Conservation (phyloP, 164 flowering plant species). For the Cinnamomum micranthum region DNA sequence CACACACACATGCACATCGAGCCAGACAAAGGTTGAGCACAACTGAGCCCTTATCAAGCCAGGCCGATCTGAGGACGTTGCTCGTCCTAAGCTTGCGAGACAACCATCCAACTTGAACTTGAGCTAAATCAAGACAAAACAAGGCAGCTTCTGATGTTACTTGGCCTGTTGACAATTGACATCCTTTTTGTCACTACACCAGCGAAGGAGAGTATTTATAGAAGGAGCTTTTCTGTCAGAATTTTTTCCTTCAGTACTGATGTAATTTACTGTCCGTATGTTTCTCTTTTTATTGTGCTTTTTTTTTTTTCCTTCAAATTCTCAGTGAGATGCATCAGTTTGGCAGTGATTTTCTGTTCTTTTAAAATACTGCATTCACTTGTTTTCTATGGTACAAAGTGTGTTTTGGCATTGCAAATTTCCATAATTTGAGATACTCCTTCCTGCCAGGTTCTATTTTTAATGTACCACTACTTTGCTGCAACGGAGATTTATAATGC, state of each 20-base stretch:
- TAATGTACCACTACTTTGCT: constrained; percentile 98
- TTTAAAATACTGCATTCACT: not conserved
- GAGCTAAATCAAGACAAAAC: no score
- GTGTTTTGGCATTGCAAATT: not conserved
- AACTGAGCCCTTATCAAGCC: no score
- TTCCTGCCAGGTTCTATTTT: constrained; percentile 70
- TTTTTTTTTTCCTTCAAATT: no score
- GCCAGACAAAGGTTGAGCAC: no score
- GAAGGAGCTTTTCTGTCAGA: not conserved
- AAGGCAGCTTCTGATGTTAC: no score
- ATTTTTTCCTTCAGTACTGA: not conserved
- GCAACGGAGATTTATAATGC: constrained; percentile 97
- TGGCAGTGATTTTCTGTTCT: not conserved
- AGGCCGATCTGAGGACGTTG: no score
- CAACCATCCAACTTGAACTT: no score
- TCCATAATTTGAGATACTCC: not conserved
- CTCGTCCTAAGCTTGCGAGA: no score
- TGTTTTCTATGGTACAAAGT: not conserved
- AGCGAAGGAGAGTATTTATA: not conserved
- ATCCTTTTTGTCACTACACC: no score
- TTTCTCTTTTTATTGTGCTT: not conserved
- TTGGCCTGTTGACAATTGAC: no score
- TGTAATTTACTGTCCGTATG: not conserved
- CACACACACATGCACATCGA: no score
- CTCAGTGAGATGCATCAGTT: not conserved